Evolutionary conservation across 495 filamentous ascomycete genomes (phyloP), one percentile per base, ranked within the genome.

Genomic region (Aspergillus heteromorphus): DNA sequence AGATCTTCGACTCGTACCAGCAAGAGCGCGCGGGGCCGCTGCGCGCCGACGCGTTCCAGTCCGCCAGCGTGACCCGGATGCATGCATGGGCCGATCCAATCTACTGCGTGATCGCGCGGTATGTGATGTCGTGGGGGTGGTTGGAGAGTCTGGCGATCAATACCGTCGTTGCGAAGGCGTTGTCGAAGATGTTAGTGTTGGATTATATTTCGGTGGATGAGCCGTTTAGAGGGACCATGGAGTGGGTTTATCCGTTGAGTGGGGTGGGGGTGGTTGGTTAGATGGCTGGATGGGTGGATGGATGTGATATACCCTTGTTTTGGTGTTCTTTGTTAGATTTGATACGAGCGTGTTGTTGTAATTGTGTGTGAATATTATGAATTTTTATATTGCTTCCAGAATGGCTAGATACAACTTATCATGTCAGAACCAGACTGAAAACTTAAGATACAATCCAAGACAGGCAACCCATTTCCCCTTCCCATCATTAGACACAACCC

Each of bases 41-140:
- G 6, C 23, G 43, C 1, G 48, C 18, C 2, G 62, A 65, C 18
- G 31, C 60, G 20, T 14, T 14, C 17, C 54, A 56, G 13, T 65
- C 62, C 10, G 59, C 53, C 9, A 23, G 55, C n/a, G 56, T 57
- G 54, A 65, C 62, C 7, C 49, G 59, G 13, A 48, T 65, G 62
- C 59, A 65, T 19, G 53, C 59, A 0, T 65, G 63, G 63, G 9
- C 19, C 7, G 60, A 54, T 20, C 11, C 47, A 1, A 43, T 40
- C 7, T 60, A 62, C 48, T 58, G 54, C 36, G 3, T 65, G 9
- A 16, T 60, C 11, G 54, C 63, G 2, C 56, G 63, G 27, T 65
- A 59, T 19, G 10, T 58, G 16, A 4, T 40, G 18, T 18, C 51
- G 9, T 43, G 48, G 11, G 14, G 43, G 25, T 17, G 13, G 41